Evolutionary conservation across 192 early-diverging fungal genomes (phyloP).

Genomic region (Piromyces finnis): DNA sequence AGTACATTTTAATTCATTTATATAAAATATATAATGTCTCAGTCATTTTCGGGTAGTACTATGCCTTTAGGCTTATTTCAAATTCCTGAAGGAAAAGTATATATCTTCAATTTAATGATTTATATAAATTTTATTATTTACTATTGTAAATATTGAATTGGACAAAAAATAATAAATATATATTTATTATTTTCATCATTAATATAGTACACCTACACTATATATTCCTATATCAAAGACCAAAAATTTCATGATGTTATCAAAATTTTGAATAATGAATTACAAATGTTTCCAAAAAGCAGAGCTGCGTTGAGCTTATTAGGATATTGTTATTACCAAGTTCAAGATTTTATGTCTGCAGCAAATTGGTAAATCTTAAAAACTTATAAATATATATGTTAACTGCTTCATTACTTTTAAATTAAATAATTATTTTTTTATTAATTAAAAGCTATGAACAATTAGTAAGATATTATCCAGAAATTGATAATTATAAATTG

Average conservation of each 20-base stretch:
- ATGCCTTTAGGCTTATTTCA: conserved; percentile 9
- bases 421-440: too few relatives aligned
- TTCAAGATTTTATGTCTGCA: conserved; percentile 27
- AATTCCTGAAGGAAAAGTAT: conserved; percentile 29
- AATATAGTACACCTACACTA: conserved; percentile 19
- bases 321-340: conserved; percentile 33
- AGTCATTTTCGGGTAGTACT: background rate
- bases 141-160: too few relatives aligned
- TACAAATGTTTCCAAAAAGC: conserved; percentile 16
- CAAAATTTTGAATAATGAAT: conserved; percentile 28
- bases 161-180: too few relatives aligned
- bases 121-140: too few relatives aligned
- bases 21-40: background rate
- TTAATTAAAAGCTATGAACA: conserved; percentile 26
- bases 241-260: conserved; percentile 26
- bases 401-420: too few relatives aligned
- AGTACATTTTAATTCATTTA: too few relatives aligned
- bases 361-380: conserved; percentile 24
- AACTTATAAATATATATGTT: too few relatives aligned
- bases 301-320: conserved; percentile 28
- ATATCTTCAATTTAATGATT: too few relatives aligned
- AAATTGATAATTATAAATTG: conserved; percentile 25
- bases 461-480: conserved; percentile 21
- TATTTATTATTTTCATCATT: too few relatives aligned
- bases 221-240: conserved; percentile 34